Percentiles rank a stretch among this genome's conserved stretches.
These are phyloP conservation scores for Endogone sp. DNA, from an alignment of 192 early-diverging fungal genomes.

Conservation along the genomic window DNA sequence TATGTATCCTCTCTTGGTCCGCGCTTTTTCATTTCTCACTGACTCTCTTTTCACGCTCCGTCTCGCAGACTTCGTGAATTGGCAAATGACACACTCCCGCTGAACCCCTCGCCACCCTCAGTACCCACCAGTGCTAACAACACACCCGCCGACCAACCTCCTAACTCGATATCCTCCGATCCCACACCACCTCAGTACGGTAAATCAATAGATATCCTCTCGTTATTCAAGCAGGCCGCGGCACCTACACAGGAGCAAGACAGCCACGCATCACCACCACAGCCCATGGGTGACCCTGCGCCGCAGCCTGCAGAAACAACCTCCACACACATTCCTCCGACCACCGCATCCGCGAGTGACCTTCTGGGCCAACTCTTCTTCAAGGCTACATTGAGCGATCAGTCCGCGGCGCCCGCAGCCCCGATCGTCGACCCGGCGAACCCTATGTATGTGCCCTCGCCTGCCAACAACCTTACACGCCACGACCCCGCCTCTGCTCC, in stretches of 20 bases:
- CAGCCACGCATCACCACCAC: no score
- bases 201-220: background rate
- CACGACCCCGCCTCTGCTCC: background rate
- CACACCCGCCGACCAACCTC: background rate
- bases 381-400: no score
- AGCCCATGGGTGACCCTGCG: no score
- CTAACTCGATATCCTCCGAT: background rate
- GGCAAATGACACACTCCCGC: conserved; percentile 4
- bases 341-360: no score
- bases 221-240: background rate
- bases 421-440: no score
- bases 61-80: background rate
- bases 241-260: background rate
- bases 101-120: background rate
- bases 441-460: background rate
- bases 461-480: background rate
- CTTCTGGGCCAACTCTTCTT: no score
- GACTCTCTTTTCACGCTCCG: background rate
- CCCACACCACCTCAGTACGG: background rate
- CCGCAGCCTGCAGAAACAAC: no score
- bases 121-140: background rate
- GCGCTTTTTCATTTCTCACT: background rate
- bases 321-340: no score
- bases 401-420: no score
- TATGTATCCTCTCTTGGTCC: background rate